phyloP scores from a whole-genome alignment of 805 yeast genomes.

The Kazachstania psychrophila region DNA sequence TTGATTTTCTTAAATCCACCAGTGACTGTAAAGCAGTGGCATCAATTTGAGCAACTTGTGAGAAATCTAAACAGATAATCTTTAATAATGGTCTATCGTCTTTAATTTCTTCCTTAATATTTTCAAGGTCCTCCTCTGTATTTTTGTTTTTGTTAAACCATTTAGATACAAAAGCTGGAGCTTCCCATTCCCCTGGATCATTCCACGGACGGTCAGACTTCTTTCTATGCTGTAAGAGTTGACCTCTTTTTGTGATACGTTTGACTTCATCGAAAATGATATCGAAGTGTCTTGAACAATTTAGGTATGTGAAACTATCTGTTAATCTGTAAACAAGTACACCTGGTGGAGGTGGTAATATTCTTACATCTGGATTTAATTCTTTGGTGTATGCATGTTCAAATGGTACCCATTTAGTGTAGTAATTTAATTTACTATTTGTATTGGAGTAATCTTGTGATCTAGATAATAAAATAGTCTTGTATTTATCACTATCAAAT shows the following conservation, averaged over 20 bases:
- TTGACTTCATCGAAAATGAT: slow-evolving; percentile 58
- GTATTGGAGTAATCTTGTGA: background rate
- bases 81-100: slow-evolving; percentile 60
- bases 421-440: slow-evolving; percentile 32
- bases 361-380: slow-evolving; percentile 47
- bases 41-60: slow-evolving; percentile 67
- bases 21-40: slow-evolving; percentile 72
- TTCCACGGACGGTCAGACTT: slow-evolving; percentile 75
- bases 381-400: slow-evolving; percentile 30
- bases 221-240: slow-evolving; percentile 27
- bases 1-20: slow-evolving; percentile 63
- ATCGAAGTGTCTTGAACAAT: slow-evolving; percentile 67
- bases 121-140: slow-evolving; percentile 16
- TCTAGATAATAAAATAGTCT: background rate
- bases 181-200: slow-evolving; percentile 58
- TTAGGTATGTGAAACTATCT: slow-evolving; percentile 76
- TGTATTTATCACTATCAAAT: slow-evolving; percentile 1
- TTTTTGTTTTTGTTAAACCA: slow-evolving; percentile 14
- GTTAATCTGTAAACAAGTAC: slow-evolving; percentile 76
- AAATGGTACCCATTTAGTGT: slow-evolving; percentile 64
- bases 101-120: slow-evolving; percentile 8
- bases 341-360: slow-evolving; percentile 82
- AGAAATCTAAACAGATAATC: slow-evolving; percentile 72
- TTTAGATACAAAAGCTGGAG: slow-evolving; percentile 26
- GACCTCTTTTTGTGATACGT: slow-evolving; percentile 51